Evolutionary conservation across 1,284 basidiomycete species (phyloP), one percentile per base, ranked within the genome.

Genomic region (Ustilago shanxiensis): DNA sequence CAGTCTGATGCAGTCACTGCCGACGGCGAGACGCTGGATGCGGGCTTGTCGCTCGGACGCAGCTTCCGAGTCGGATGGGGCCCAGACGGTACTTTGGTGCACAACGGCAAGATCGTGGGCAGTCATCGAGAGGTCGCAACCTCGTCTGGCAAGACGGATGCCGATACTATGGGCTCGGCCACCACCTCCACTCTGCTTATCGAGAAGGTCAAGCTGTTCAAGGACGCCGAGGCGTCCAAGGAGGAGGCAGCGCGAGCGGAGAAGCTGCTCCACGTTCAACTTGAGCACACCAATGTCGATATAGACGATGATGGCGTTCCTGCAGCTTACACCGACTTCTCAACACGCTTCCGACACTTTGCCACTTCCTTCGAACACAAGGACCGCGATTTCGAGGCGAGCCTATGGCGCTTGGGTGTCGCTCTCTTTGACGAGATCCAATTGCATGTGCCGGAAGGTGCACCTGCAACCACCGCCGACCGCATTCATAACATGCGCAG

Each of bases 11-110:
- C 90, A 0, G 88, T 87, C 47, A 91, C 90, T 7, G 88, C 89
- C 50, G 94, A 95, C 84, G 89, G 89, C 10, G 88, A 90, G 35
- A 88, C 90, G 52, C 88, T 91, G 9, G 96, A 98, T 87, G 91
- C 93, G 9, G 95, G 94, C 1, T 87, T 98, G 49, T 89, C 92
- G 5, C 88, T 95, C 63, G 95, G 95, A 18, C 90, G 95, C 29
- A 94, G 93, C 24, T 98, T 95, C 87, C 90, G 95, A 55, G 93
- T 93, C 6, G 92, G 93, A 2, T 98, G 95, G 94, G 94, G 95
- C 16, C 92, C 93, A 0, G 90, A 90, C 52, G 94, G 93, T 1
- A 89, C 88, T 51, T 85, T 97, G 18, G 91, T 92, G 28, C 92
- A 95, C 87, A 87, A 93, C 22, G 94, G 93, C 26, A 63, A 51